Percentiles rank a stretch among this genome's conserved stretches.
These are phyloP conservation scores for Paxillus ammoniavirescens DNA, from an alignment of 768 basidiomycete genomes.

Conservation along the genomic window DNA sequence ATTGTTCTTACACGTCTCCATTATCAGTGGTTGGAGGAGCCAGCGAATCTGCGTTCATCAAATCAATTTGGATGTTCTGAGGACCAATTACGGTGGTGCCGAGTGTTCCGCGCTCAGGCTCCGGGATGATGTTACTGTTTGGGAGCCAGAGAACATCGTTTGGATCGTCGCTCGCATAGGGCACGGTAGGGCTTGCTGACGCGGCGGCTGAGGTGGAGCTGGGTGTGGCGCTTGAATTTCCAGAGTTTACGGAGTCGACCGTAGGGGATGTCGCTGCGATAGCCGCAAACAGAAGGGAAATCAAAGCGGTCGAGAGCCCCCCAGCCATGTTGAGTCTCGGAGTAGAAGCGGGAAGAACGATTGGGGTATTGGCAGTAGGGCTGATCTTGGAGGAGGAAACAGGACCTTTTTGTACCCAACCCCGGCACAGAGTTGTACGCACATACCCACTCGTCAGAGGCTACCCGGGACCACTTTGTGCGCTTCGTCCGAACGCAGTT, in stretches of 20 bases:
- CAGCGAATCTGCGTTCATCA: slow-evolving; percentile 55
- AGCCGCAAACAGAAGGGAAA: slow-evolving; percentile 3
- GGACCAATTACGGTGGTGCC: slow-evolving; percentile 53
- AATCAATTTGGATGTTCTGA: slow-evolving; percentile 49
- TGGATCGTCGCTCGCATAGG: slow-evolving; percentile 39
- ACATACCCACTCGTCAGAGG: background rate
- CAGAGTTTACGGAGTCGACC: background rate
- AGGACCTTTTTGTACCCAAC: background rate
- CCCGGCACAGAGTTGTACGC: background rate
- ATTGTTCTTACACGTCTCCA: slow-evolving; percentile 41
- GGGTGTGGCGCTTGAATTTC: background rate
- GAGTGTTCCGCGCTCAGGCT: slow-evolving; percentile 41
- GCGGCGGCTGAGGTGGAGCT: slow-evolving; percentile 21
- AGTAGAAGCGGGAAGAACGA: background rate
- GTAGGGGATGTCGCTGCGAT: slow-evolving; percentile 3
- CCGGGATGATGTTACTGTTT: slow-evolving; percentile 22
- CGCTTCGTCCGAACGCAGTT: background rate
- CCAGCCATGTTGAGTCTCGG: slow-evolving; percentile 4
- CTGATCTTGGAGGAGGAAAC: background rate
- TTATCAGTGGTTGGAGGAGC: slow-evolving; percentile 61
- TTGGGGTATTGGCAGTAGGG: background rate
- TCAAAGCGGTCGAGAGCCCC: background rate
- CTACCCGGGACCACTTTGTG: background rate
- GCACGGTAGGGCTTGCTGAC: slow-evolving; percentile 39
- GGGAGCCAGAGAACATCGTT: slow-evolving; percentile 42